Conservation (phyloP, 2,329 filamentous ascomycete species). For the Hypoxylon rubiginosum region DNA sequence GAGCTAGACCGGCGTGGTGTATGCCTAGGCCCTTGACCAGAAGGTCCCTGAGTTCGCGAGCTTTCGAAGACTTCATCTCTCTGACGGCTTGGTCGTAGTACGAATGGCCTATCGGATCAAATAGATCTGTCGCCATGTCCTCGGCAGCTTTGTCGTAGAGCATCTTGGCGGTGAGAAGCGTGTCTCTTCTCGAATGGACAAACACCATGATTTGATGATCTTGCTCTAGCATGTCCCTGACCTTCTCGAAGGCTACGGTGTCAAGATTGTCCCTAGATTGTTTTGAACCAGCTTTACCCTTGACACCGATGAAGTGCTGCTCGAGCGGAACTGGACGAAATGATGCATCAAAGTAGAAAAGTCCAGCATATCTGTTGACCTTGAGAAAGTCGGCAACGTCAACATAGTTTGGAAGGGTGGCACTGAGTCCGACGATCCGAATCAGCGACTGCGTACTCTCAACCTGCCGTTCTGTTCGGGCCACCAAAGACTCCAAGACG, state of each 20-base stretch:
- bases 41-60: constrained; percentile 88
- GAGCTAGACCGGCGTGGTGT: constrained; percentile 96
- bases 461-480: constrained; percentile 93
- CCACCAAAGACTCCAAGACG: constrained; percentile 94
- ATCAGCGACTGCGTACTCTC: constrained; percentile 98
- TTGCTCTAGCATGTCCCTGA: constrained; percentile 88
- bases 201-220: constrained; percentile 99
- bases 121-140: constrained; percentile 81
- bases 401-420: constrained; percentile 94
- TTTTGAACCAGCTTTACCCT: constrained; percentile 86
- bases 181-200: constrained; percentile 96
- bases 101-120: constrained; percentile 84
- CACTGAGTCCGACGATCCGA: constrained; percentile 93
- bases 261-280: constrained; percentile 91
- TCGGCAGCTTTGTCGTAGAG: constrained; percentile 89
- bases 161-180: constrained; percentile 86
- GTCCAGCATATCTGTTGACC: constrained; percentile 90
- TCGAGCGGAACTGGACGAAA: constrained; percentile 96
- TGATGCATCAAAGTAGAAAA: constrained; percentile 97
- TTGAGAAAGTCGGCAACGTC: constrained; percentile 98
- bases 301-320: constrained; percentile 97
- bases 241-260: constrained; percentile 89
- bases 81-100: constrained; percentile 83
- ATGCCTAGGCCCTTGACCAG: constrained; percentile 92
- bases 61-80: constrained; percentile 88